Evolutionary conservation across 1,284 basidiomycete genomes (phyloP).

Genomic region (Taiwanofungus camphoratus): DNA sequence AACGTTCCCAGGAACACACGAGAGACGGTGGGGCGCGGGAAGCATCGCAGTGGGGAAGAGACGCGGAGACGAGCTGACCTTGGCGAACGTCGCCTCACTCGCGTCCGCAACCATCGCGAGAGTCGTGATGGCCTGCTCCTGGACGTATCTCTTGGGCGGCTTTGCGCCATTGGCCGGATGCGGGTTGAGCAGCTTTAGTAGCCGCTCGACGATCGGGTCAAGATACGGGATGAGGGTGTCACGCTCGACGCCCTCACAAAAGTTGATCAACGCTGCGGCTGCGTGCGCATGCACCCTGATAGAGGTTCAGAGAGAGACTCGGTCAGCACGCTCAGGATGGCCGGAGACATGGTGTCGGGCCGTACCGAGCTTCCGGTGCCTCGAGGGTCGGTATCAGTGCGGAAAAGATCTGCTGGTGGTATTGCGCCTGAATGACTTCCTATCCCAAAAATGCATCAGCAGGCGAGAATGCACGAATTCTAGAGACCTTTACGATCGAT

Average conservation of each 20-base stretch:
- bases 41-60: no score
- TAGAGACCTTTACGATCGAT: not conserved
- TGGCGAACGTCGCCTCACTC: slow-evolving; percentile 66
- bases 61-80: no score
- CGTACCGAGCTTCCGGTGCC: slow-evolving; percentile 69
- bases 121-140: slow-evolving; percentile 81
- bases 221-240: slow-evolving; percentile 69
- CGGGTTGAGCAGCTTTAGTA: slow-evolving; percentile 60
- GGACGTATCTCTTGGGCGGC: slow-evolving; percentile 55
- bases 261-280: slow-evolving; percentile 82
- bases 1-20: not conserved
- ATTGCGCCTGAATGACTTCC: slow-evolving; percentile 72
- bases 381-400: slow-evolving; percentile 70
- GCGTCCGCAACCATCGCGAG: slow-evolving; percentile 82
- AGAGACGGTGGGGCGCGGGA: no score
- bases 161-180: slow-evolving; percentile 28
- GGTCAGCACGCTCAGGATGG: not conserved
- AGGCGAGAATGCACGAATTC: no score
- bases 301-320: no score
- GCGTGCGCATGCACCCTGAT: slow-evolving; percentile 77
- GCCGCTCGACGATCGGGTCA: slow-evolving; percentile 68
- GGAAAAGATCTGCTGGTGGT: slow-evolving; percentile 62
- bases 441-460: slow-evolving; percentile 19
- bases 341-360: not conserved
- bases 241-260: slow-evolving; percentile 78